phyloP scores from a whole-genome alignment of 257 asterid genomes.

The Hygrophila difformis region DNA sequence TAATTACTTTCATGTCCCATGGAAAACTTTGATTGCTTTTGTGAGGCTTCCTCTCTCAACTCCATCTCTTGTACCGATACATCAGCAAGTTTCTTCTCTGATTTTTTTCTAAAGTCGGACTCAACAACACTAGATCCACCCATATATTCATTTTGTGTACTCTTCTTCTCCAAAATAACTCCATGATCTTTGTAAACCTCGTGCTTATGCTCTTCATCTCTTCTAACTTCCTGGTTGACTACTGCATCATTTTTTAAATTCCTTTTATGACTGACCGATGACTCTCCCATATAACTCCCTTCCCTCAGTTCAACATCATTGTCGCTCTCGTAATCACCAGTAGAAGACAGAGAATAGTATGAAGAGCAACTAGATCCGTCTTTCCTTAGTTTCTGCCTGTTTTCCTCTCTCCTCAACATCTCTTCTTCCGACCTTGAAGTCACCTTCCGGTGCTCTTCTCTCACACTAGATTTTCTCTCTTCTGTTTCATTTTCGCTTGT shows the following conservation, averaged over 20 bases:
- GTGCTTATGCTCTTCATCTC: conserved; percentile 22
- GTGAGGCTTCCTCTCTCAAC: conserved; percentile 26
- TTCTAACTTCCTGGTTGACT: conserved; percentile 21
- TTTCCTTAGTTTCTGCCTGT: conserved; percentile 31
- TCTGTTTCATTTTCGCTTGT: not conserved
- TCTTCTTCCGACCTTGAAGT: conserved; percentile 31
- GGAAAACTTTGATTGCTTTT: conserved; percentile 25
- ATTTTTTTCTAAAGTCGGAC: conserved; percentile 58
- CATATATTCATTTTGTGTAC: conserved; percentile 19
- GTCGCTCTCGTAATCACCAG: conserved; percentile 37
- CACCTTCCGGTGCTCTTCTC: conserved; percentile 17
- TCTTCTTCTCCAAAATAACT: conserved; percentile 28
- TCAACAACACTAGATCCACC: conserved; percentile 36
- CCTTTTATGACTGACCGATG: conserved; percentile 14
- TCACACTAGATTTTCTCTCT: conserved; percentile 2
- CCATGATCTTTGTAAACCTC: conserved; percentile 29
- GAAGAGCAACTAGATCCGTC: conserved; percentile 58
- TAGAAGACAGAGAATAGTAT: conserved; percentile 46
- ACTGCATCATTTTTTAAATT: conserved; percentile 31
- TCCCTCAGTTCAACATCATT: conserved; percentile 33
- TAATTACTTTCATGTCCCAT: conserved; percentile 24
- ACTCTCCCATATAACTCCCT: conserved; percentile 28
- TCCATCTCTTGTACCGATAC: conserved; percentile 36
- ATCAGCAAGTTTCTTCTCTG: conserved; percentile 75
- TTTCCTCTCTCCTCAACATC: conserved; percentile 22